Evolutionary conservation across 1,284 basidiomycete species (phyloP), one percentile per base, ranked within the genome.

Genomic region (Tetrapyrgos nigripes): DNA sequence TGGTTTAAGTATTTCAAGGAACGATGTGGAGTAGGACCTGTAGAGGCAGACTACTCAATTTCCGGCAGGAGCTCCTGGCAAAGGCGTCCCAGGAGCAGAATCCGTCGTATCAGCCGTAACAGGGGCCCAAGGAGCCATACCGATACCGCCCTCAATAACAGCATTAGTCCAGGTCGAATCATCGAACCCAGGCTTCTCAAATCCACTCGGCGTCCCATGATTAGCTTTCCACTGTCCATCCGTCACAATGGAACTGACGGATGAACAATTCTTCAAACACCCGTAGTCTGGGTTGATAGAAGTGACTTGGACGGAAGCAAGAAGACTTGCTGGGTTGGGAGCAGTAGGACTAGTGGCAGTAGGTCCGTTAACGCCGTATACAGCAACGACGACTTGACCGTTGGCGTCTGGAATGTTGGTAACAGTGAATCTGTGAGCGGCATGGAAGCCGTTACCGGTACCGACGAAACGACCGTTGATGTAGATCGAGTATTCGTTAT

Each of bases 401-500:
- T 33, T 33, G 1, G 50, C 27, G 23, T 59, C 57, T 9, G 50
- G 47, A 26, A 58, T 13, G 10, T 59, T 31, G 29, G 29, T 29
- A 6, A 65, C 53, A 2, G 44, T 53, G 51, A 61, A 66, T 1
- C 52, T 53, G 28, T 66, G 63, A 10, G 65, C 62, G 44, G 17
- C 35, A 1, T 13, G 24, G 53, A 61, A 65, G 28, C 59, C 33
- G 2, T 40, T 56, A 3, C 65, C 63, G 19, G 51, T 57, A 3
- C 65, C 65, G n/a, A 66, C 35, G 4, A 58, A 45, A 0, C 40
- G 24, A 17, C 65, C 64, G 31, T 65, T 65, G 11, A 65, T 52
- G 24, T 62, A 66, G n/a, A 66, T 50, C 1, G 60, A 43, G 27
- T 65, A 66, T 27, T 19, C 54, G 40, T 66, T 59, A 49, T 66